phyloP scores from a whole-genome alignment of 2,329 filamentous ascomycete species.

The Nemania sp. region DNA sequence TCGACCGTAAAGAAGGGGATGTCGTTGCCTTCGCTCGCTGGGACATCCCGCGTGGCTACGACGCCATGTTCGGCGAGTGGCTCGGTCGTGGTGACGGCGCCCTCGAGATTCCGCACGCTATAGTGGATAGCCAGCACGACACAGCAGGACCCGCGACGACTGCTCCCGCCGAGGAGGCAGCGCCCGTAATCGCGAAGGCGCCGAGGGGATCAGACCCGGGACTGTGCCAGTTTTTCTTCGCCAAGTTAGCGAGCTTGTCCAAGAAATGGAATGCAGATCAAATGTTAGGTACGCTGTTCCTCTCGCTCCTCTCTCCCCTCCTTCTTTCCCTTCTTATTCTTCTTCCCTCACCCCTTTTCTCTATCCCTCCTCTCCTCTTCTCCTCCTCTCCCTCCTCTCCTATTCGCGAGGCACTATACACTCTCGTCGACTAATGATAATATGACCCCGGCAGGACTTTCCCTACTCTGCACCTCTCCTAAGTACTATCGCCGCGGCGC shows the following conservation, averaged over 20 bases:
- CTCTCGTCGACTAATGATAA: background rate
- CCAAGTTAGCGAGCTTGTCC: conserved; percentile 42
- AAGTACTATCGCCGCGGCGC: conserved; percentile 53
- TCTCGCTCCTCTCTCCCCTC: background rate
- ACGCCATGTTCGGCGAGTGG: conserved; percentile 43
- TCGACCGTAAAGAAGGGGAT: conserved; percentile 40
- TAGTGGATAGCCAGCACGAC: conserved; percentile 14
- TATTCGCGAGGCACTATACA: background rate
- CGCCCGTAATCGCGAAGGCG: conserved; percentile 23
- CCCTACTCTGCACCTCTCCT: conserved; percentile 53
- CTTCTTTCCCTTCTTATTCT: background rate
- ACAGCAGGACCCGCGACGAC: conserved; percentile 14
- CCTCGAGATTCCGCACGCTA: conserved; percentile 35
- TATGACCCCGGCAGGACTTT: conserved; percentile 49
- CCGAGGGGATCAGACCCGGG: conserved; percentile 51
- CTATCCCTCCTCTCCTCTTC: background rate
- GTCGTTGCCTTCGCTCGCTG: conserved; percentile 53
- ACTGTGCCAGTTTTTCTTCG: conserved; percentile 49
- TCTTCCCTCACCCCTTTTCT: background rate
- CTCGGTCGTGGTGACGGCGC: conserved; percentile 24
- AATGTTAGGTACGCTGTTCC: conserved; percentile 51
- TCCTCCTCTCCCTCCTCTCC: too few relatives aligned
- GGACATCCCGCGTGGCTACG: conserved; percentile 50
- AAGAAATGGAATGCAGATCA: conserved; percentile 49
- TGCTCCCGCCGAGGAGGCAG: conserved; percentile 30